Percentiles rank a stretch among this genome's conserved stretches.
These are phyloP conservation scores for Dichomitus squalens DNA, from an alignment of 1,284 basidiomycete species.

Conservation along the genomic window DNA sequence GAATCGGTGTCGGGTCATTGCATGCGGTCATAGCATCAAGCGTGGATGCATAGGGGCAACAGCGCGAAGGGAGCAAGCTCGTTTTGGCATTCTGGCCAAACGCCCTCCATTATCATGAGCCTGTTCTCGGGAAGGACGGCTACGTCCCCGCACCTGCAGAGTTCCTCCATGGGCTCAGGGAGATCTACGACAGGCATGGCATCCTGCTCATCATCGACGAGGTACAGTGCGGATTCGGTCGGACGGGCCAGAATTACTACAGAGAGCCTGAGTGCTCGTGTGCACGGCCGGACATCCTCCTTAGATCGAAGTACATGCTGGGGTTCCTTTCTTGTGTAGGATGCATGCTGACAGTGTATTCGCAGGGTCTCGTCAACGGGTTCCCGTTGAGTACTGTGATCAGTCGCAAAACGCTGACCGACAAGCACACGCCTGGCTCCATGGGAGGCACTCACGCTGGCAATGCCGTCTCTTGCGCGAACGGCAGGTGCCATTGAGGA, in stretches of 20 bases:
- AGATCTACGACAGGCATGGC: constrained; percentile 85
- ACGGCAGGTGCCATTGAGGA: constrained; percentile 78
- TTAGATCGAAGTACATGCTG: constrained; percentile 76
- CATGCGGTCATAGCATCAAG: too few species aligned
- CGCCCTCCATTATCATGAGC: constrained; percentile 91
- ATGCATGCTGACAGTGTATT: background rate
- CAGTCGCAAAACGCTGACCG: constrained; percentile 81
- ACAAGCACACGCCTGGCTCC: constrained; percentile 77
- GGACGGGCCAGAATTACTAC: constrained; percentile 88
- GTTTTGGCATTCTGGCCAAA: too few species aligned
- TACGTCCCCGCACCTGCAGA: constrained; percentile 88
- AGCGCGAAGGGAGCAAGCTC: too few species aligned
- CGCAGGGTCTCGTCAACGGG: constrained; percentile 86
- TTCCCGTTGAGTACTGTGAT: constrained; percentile 92
- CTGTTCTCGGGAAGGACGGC: constrained; percentile 92
- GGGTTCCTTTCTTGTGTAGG: background rate
- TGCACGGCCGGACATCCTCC: constrained; percentile 85
- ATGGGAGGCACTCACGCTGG: constrained; percentile 93
- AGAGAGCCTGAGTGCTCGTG: constrained; percentile 80
- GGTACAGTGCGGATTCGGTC: constrained; percentile 92
- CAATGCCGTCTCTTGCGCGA: constrained; percentile 85
- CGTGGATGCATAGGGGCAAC: too few species aligned
- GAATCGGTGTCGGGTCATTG: too few species aligned
- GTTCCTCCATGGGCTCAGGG: constrained; percentile 80
- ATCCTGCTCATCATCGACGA: constrained; percentile 87